Evolutionary conservation across 139 green algal genomes (phyloP), one percentile per base, ranked within the genome.

Genomic region (Chlamydomonas sp.): DNA sequence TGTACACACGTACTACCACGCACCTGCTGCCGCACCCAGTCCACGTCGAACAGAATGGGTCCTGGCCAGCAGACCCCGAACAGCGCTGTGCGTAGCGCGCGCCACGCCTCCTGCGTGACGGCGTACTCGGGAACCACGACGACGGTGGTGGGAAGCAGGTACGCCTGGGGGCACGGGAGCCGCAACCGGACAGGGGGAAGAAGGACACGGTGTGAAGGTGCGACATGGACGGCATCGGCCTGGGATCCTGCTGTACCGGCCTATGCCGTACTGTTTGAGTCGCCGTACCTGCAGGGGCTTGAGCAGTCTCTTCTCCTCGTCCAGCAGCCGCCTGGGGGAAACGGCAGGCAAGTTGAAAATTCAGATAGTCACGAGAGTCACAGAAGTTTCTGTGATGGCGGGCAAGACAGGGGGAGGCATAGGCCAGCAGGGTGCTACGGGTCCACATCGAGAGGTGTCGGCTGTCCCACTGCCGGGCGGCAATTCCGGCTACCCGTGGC

Each of bases 31-130:
- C 57, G 58, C 58, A 75, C 17, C 57, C 16, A 49, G 76, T 17
- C 76, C 5, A n/a, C 58, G 76, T 80, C 76, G 58, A 66, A 66
- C 58, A 58, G 76, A 12, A 10, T 64, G 57, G 76, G 76, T 6
- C 76, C 76, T 1, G 57, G 76, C 76, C 76, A 80, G 76, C 76
- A 80, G 57, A 49, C 64, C 58, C 76, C 58, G 76, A 63, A 80
- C 7, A 64, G 57, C 7, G 10, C 14, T 14, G 57, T 9, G 12
- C 58, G 57, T 14, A 80, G 57, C 76, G 20, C 2, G 57, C 76
- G 76, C 76, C 76, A 80, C 14, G 8, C 59, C 58, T 80, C 76
- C 57, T 80, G 58, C 76, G 49, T 80, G 6, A 67, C 58, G 4
- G 76, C 76, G 10, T 20, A 5, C 58, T 80, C 76, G 31, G 49